These are phyloP conservation scores for Ophiocordyceps robertsii DNA, from an alignment of 2,329 filamentous ascomycete species.

Conservation along the genomic window DNA sequence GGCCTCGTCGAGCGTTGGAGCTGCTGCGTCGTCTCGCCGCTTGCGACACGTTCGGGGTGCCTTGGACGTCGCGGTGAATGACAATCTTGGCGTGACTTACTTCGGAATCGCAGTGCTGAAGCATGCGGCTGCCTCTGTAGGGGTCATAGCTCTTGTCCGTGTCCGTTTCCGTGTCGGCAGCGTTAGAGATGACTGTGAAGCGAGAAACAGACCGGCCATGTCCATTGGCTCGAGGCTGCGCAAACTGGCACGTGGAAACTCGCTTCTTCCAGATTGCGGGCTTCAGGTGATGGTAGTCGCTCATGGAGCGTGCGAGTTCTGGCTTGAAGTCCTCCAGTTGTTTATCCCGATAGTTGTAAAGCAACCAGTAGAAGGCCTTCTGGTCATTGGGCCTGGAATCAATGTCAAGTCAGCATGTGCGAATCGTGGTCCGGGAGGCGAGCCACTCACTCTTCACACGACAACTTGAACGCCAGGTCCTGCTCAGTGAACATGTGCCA, in stretches of 20 bases:
- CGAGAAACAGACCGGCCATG: conserved; percentile 42
- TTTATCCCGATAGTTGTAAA: conserved; percentile 70
- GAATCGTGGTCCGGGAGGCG: background rate
- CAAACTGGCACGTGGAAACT: conserved; percentile 48
- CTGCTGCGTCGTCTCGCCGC: conserved; percentile 20
- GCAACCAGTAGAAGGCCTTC: conserved; percentile 81
- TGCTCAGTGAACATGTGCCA: conserved; percentile 79
- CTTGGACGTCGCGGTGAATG: conserved; percentile 43
- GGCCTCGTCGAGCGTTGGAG: conserved; percentile 18
- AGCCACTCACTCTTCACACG: conserved; percentile 44
- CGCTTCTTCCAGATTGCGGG: conserved; percentile 44
- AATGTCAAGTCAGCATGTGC: background rate
- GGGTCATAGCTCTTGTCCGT: conserved; percentile 66
- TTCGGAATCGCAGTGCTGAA: conserved; percentile 27
- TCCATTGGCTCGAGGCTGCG: conserved; percentile 28
- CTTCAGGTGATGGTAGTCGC: conserved; percentile 76
- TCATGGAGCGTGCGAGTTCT: conserved; percentile 69
- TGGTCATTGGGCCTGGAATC: conserved; percentile 65
- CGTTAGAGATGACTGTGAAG: conserved; percentile 53
- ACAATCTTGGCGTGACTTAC: conserved; percentile 53
- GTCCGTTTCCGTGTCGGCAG: conserved; percentile 35
- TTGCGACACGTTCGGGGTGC: conserved; percentile 11
- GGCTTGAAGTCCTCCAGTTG: conserved; percentile 79
- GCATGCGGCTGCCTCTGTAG: conserved; percentile 54
- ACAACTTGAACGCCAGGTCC: conserved; percentile 55